Base-by-base conservation (phyloP, 805 yeast species). In the Kodamaea sagamina region DNA sequence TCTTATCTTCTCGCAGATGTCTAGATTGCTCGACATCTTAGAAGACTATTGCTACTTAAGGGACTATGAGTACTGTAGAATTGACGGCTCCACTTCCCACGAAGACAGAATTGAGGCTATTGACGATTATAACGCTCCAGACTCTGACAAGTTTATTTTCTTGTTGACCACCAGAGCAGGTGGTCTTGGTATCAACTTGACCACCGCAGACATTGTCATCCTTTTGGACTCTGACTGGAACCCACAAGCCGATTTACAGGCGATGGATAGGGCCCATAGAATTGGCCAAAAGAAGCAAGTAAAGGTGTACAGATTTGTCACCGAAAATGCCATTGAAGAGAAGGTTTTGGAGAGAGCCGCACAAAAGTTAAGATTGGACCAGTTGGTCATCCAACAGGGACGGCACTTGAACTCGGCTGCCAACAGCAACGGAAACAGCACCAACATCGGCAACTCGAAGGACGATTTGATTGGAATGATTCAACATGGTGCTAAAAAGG, bases 231-330 rank as follows among this genome's bases (percentile, higher is more conserved):
- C 95, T 0, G 98, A 90, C 67, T 90, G 98, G 98, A 90, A 90
- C 59, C 98, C 98, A 1, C 98, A 90, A 61, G 97, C 97, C 0
- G 98, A 90, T 72, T 72, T 90, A 55, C 98, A 90, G 67, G 97
- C 97, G 1, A 90, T 90, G 98, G 98, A 92, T 63, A 78, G 98
- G 59, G 98, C 97, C 1, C 98, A 90, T 60, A 81, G 98, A 72
- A 90, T 90, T 59, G 98, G 98, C 13, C 98, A 90, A 63, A 92
- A 87, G 61, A 92, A 92, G 59, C 99, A 92, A 68, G 99, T 92
- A 6, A 78, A 82, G 54, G 98, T 92, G 13, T 92, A 78, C 62
- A 72, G 99, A 51, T 88, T 92, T 67, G 95, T 92, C 19, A 92
- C 97, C 2, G 98, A 92, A 59, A 82, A 88, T 65, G 96, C 98